Conservation (phyloP, 176 grass and related monocot genomes). For the Olyra latifolia region DNA sequence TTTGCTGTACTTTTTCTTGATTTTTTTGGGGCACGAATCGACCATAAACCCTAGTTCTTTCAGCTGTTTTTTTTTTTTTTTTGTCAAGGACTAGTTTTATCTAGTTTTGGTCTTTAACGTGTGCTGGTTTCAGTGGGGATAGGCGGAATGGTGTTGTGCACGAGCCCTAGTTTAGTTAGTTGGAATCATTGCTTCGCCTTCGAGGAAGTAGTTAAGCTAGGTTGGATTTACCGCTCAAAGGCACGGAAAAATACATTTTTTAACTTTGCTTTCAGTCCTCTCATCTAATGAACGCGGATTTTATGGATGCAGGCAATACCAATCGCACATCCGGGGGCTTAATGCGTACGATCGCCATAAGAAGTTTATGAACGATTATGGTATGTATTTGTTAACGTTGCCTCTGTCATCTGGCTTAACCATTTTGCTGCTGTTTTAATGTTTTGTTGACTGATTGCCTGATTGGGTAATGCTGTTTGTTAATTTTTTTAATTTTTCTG, state of each 20-base stretch:
- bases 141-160: background rate
- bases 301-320: constrained; percentile 75
- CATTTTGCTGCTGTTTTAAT: background rate
- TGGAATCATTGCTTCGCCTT: background rate
- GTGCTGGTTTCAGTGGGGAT: background rate
- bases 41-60: background rate
- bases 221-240: background rate
- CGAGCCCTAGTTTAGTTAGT: background rate
- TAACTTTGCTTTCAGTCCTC: background rate
- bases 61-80: background rate
- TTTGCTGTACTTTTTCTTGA: too few relatives aligned
- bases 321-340: constrained; percentile 77
- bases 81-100: background rate
- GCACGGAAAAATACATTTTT: background rate
- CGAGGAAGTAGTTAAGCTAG: background rate
- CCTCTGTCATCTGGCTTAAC: background rate
- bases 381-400: constrained; percentile 10
- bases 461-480: background rate
- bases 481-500: background rate
- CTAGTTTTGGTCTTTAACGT: background rate
- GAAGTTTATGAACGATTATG: constrained; percentile 90
- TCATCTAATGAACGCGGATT: constrained; percentile 3
- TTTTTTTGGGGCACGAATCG: background rate
- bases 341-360: constrained; percentile 78
- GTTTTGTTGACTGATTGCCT: background rate